Percentiles rank a stretch among this genome's conserved stretches.
These are phyloP conservation scores for Botrytis hyacinthi DNA, from an alignment of 2,329 filamentous ascomycete species.

Conservation along the genomic window DNA sequence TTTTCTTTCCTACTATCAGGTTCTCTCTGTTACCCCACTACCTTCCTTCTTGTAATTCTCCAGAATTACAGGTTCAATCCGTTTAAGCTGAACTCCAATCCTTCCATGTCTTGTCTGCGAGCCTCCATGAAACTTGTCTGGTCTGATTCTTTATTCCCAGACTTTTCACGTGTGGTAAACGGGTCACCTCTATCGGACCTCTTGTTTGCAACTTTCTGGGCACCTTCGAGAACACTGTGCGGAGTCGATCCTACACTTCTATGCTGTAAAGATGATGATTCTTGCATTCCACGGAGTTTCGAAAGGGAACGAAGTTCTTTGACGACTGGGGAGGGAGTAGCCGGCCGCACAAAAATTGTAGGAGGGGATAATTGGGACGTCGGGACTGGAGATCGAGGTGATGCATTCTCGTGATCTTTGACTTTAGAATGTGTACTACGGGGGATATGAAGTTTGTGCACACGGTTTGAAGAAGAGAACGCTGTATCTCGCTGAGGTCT, in stretches of 20 bases:
- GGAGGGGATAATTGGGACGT: too few relatives aligned
- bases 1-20: not conserved
- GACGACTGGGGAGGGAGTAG: not conserved
- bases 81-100: not conserved
- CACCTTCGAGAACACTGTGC: not conserved
- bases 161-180: not conserved
- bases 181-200: not conserved
- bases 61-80: not conserved
- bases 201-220: too few relatives aligned
- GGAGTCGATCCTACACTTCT: not conserved
- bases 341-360: not conserved
- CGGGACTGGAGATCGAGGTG: not conserved
- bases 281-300: not conserved
- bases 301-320: accelerated
- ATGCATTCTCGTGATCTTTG: not conserved
- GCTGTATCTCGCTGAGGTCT: not conserved
- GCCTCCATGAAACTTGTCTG: not conserved
- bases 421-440: not conserved
- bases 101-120: not conserved
- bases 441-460: not conserved
- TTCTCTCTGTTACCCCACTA: not conserved
- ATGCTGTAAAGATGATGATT: not conserved
- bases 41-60: not conserved
- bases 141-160: too few relatives aligned
- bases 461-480: not conserved